Percentiles rank a stretch among this genome's conserved stretches.
phyloP scores from a whole-genome alignment of 352 stramenopile genomes.

The Phytopythium sindhum region DNA sequence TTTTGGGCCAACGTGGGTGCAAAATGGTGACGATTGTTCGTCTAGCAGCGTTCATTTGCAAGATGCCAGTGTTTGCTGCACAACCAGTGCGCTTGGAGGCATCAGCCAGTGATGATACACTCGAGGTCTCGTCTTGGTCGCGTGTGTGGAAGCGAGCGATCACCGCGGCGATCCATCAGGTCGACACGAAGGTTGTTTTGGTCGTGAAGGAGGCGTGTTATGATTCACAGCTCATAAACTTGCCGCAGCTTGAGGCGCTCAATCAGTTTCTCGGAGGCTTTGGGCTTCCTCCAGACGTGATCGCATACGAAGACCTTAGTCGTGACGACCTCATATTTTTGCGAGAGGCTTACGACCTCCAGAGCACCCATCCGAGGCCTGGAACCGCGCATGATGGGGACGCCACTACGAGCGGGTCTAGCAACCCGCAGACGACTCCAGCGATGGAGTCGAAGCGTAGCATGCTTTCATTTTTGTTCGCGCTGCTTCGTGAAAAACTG shows the following conservation, averaged over 20 bases:
- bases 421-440: not conserved
- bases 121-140: constrained; percentile 25
- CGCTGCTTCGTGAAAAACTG: constrained; percentile 33
- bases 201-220: constrained; percentile 45
- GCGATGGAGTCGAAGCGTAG: not conserved
- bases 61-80: constrained; percentile 19
- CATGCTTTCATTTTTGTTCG: constrained; percentile 42
- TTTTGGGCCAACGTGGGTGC: constrained; percentile 39
- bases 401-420: not conserved
- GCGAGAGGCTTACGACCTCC: constrained; percentile 23
- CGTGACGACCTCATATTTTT: constrained; percentile 34
- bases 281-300: constrained; percentile 31
- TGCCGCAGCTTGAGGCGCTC: constrained; percentile 22
- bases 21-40: constrained; percentile 54
- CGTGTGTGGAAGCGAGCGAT: constrained; percentile 33
- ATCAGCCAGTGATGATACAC: not conserved
- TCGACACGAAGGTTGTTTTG: constrained; percentile 41
- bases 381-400: not conserved
- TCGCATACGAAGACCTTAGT: constrained; percentile 55
- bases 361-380: not conserved
- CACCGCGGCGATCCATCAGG: constrained; percentile 31
- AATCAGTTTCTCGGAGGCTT: constrained; percentile 45
- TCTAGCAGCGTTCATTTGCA: constrained; percentile 54
- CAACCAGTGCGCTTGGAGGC: not conserved
- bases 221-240: not conserved